Evolutionary conservation across 164 flowering plant genomes (phyloP).

Genomic region (Platanus orientalis): DNA sequence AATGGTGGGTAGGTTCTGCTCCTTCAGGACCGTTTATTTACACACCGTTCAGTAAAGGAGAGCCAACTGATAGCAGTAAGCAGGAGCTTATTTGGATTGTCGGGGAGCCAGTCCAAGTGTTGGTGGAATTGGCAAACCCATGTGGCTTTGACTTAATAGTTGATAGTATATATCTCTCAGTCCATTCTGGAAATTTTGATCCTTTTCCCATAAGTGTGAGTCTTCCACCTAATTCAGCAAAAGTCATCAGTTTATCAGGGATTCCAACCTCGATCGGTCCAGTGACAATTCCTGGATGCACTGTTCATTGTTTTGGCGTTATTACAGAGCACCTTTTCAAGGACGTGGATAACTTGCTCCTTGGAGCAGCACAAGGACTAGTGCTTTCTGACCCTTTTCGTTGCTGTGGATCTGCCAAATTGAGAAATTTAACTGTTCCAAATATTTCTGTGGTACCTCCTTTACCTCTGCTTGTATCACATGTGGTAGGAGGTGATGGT

Average conservation of each 20-base stretch:
- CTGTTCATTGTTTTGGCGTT: slow-evolving; percentile 93
- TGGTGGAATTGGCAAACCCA: slow-evolving; percentile 98
- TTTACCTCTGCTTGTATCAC: slow-evolving; percentile 79
- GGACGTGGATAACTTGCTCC: slow-evolving; percentile 90
- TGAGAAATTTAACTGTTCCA: slow-evolving; percentile 62
- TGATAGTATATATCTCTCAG: slow-evolving; percentile 92
- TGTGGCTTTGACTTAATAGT: slow-evolving; percentile 92
- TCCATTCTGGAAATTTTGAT: slow-evolving; percentile 81
- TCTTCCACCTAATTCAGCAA: slow-evolving; percentile 88
- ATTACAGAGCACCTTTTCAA: slow-evolving; percentile 87
- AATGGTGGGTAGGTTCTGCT: slow-evolving; percentile 99
- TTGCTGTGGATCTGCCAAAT: slow-evolving; percentile 78
- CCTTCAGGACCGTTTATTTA: slow-evolving; percentile 98
- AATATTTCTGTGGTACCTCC: slow-evolving; percentile 79
- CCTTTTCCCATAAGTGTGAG: slow-evolving; percentile 83
- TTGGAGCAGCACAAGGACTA: slow-evolving; percentile 95
- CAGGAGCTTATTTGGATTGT: slow-evolving; percentile 91
- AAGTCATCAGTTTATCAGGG: slow-evolving; percentile 85
- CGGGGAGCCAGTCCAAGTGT: slow-evolving; percentile 94
- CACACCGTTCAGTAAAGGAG: slow-evolving; percentile 98
- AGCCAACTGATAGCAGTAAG: slow-evolving; percentile 56
- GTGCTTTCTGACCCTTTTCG: slow-evolving; percentile 97
- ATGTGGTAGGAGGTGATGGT: slow-evolving; percentile 90
- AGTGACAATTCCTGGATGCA: slow-evolving; percentile 87
- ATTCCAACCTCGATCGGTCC: slow-evolving; percentile 87